Evolutionary conservation across 2,329 filamentous ascomycete species (phyloP).

Genomic region (Chaetomiaceae sp.): DNA sequence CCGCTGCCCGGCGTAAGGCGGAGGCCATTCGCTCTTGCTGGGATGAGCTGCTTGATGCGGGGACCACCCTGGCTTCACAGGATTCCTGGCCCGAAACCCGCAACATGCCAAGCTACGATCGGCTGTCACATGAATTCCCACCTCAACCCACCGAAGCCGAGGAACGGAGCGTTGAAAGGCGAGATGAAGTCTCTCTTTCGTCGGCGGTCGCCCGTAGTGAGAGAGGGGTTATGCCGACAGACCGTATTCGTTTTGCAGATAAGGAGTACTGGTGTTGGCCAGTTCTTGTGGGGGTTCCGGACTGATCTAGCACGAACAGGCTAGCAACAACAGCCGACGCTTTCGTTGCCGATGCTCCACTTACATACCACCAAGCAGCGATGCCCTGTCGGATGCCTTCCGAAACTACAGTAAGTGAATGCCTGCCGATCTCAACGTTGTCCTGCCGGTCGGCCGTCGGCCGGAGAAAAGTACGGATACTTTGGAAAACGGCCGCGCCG

Average conservation of each 20-base stretch:
- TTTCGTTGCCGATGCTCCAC: background rate
- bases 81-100: background rate
- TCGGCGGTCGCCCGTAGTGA: no score
- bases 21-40: no score
- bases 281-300: no score
- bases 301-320: no score
- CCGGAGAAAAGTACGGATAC: no score
- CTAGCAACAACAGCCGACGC: no score
- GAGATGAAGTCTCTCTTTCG: background rate
- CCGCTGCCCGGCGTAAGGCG: no score
- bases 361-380: background rate
- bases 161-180: background rate
- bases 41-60: no score
- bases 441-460: conserved; percentile 1
- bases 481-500: no score
- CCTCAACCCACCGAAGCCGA: background rate
- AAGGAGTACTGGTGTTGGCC: no score
- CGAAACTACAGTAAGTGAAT: conserved; percentile 10
- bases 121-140: conserved; percentile 1
- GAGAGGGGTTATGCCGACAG: background rate
- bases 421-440: conserved; percentile 10
- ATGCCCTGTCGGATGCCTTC: conserved; percentile 19
- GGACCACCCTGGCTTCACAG: no score
- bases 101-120: background rate
- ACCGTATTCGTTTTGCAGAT: background rate